A percentile compares a stretch with the other conserved stretches of the same genome.
Evolutionary conservation across 345 rosid species (phyloP).

Genomic region (Gossypioides kirkii): DNA sequence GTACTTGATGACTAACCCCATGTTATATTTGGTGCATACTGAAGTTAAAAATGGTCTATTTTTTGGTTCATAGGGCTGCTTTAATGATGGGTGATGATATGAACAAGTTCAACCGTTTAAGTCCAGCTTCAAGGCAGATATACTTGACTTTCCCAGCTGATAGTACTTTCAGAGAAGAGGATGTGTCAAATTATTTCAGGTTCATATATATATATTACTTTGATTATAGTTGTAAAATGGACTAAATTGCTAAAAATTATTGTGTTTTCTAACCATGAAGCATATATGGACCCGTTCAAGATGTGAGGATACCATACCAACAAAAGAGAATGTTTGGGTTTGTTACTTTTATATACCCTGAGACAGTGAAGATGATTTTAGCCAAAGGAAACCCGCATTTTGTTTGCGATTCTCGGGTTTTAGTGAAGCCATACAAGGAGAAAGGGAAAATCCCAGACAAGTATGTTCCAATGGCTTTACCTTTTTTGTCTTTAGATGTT

Average conservation of each 20-base stretch:
- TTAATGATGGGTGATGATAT: slow-evolving; percentile 66
- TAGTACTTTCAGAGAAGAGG: slow-evolving; percentile 89
- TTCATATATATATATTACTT: slow-evolving; percentile 13
- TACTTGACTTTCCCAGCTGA: slow-evolving; percentile 96
- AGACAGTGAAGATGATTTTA: slow-evolving; percentile 77
- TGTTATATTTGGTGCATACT: background rate
- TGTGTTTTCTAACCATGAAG: slow-evolving; percentile 21
- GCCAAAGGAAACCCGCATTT: slow-evolving; percentile 95
- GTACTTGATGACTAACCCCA: slow-evolving; percentile 18
- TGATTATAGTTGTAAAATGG: background rate
- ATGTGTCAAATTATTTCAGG: slow-evolving; percentile 90
- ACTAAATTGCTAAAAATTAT: background rate
- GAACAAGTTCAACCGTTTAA: slow-evolving; percentile 60
- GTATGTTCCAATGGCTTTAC: slow-evolving; percentile 24
- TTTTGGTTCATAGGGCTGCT: slow-evolving; percentile 17
- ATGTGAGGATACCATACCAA: slow-evolving; percentile 91
- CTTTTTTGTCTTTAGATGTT: background rate
- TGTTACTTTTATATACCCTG: slow-evolving; percentile 83
- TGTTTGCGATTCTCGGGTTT: slow-evolving; percentile 86
- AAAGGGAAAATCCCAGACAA: slow-evolving; percentile 89
- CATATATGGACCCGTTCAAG: slow-evolving; percentile 91
- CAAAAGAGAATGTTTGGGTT: slow-evolving; percentile 98
- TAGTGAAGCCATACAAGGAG: slow-evolving; percentile 96
- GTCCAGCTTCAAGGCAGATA: slow-evolving; percentile 94
- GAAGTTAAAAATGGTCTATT: background rate